These are phyloP conservation scores for Hymenoscyphus fructigenus DNA, from an alignment of 2,329 filamentous ascomycete species.

Conservation along the genomic window DNA sequence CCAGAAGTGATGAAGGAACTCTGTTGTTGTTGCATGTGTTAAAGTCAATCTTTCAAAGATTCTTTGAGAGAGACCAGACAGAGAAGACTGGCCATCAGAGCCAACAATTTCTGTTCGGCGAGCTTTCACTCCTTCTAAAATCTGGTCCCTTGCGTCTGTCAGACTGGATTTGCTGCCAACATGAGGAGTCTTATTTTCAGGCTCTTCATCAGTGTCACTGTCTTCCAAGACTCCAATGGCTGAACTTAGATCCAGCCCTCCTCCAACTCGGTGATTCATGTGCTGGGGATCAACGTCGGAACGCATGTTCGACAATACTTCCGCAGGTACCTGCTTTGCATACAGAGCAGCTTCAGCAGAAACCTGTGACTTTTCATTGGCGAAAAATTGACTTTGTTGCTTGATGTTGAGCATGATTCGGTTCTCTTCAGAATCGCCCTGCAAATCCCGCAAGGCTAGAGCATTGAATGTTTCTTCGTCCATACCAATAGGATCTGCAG, in stretches of 20 bases:
- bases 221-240: conserved; percentile 70
- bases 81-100: conserved; percentile 30
- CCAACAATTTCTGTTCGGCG: conserved; percentile 60
- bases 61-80: conserved; percentile 45
- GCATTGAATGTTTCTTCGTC: conserved; percentile 74
- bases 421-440: conserved; percentile 69
- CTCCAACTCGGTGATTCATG: conserved; percentile 48
- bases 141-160: conserved; percentile 61
- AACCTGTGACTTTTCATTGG: conserved; percentile 48
- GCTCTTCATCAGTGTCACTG: conserved; percentile 65
- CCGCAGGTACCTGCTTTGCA: conserved; percentile 65
- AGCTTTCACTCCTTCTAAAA: conserved; percentile 63
- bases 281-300: conserved; percentile 53
- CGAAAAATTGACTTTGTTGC: conserved; percentile 82
- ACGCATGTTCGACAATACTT: conserved; percentile 65
- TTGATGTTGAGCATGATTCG: conserved; percentile 84
- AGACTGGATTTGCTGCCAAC: conserved; percentile 71
- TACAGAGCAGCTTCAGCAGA: conserved; percentile 49
- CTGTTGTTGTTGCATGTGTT: conserved; percentile 89
- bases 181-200: conserved; percentile 50
- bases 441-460: conserved; percentile 77
- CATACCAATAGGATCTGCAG: conserved; percentile 62
- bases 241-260: conserved; percentile 59
- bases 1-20: conserved; percentile 99
- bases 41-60: conserved; percentile 64